phyloP scores from a whole-genome alignment of 306 rosid species.

The Malus fusca region DNA sequence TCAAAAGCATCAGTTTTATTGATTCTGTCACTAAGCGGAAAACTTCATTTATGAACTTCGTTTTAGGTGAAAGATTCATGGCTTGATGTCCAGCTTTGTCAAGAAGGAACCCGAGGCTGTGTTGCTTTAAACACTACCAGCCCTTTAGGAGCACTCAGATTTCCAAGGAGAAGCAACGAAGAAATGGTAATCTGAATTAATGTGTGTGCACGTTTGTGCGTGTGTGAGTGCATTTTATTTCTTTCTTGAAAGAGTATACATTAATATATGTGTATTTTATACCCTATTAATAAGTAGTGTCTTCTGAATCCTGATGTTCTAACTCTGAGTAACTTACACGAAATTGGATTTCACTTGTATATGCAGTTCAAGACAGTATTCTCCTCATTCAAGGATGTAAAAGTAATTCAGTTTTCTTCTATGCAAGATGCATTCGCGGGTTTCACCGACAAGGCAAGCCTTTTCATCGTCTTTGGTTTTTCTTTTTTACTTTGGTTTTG shows the following conservation, averaged over 20 bases:
- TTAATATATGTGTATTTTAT: not conserved
- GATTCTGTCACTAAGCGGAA: not conserved
- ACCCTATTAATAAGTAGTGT: not conserved
- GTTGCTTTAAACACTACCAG: constrained; percentile 43
- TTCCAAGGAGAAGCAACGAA: constrained; percentile 88
- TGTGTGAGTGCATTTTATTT: not conserved
- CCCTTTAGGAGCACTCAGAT: constrained; percentile 47
- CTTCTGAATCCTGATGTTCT: not conserved
- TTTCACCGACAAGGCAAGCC: constrained; percentile 66
- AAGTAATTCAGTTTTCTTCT: constrained; percentile 82
- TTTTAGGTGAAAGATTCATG: constrained; percentile 76
- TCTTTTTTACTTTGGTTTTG: not conserved
- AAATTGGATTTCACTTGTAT: constrained; percentile 20
- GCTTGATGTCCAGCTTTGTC: constrained; percentile 86
- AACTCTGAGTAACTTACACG: not conserved
- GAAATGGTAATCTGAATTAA: constrained; percentile 48
- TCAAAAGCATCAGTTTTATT: not conserved
- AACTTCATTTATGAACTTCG: constrained; percentile 14
- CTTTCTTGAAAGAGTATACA: not conserved
- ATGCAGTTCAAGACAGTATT: constrained; percentile 60
- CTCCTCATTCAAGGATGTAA: constrained; percentile 75
- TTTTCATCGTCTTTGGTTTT: not conserved
- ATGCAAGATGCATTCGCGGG: constrained; percentile 79
- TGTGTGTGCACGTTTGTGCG: not conserved
- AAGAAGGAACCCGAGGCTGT: constrained; percentile 53